These are phyloP conservation scores for Oldenlandia corymbosa DNA, from an alignment of 257 asterid genomes.

Conservation along the genomic window DNA sequence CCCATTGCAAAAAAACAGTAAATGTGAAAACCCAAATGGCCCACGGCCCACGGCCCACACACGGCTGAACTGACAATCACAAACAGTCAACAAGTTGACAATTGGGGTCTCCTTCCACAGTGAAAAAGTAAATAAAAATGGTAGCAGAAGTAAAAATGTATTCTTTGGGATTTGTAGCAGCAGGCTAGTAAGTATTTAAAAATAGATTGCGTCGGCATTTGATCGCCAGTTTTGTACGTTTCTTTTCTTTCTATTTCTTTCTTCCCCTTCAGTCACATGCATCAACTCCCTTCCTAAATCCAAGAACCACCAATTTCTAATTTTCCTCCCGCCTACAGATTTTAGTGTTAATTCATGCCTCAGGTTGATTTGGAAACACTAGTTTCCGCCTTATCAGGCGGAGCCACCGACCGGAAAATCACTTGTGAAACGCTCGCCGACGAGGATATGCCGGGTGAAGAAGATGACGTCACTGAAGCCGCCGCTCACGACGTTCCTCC, in stretches of 20 bases:
- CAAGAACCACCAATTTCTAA: no score
- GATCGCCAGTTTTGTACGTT: background rate
- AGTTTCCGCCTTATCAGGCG: slow-evolving; percentile 48
- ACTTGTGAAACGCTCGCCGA: slow-evolving; percentile 43
- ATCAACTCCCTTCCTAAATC: background rate
- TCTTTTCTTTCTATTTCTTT: background rate
- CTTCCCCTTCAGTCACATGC: slow-evolving; percentile 14
- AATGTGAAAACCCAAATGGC: background rate
- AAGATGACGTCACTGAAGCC: slow-evolving; percentile 13
- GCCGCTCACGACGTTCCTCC: slow-evolving; percentile 20
- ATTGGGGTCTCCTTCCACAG: slow-evolving; percentile 1
- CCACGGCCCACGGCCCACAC: slow-evolving; percentile 11
- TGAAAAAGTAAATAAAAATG: background rate
- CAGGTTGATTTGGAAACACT: slow-evolving; percentile 51
- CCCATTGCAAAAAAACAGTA: no score
- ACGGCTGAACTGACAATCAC: background rate
- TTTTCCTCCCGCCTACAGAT: background rate
- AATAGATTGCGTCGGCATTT: background rate
- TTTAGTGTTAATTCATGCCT: slow-evolving; percentile 37
- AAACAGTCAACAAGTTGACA: slow-evolving; percentile 3
- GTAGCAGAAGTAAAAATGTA: background rate
- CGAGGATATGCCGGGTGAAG: slow-evolving; percentile 9
- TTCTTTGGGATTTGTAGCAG: no score
- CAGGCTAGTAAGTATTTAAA: no score
- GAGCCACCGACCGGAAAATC: slow-evolving; percentile 43